phyloP scores from a whole-genome alignment of 495 filamentous ascomycete genomes.

The Lophiotrema nucula region DNA sequence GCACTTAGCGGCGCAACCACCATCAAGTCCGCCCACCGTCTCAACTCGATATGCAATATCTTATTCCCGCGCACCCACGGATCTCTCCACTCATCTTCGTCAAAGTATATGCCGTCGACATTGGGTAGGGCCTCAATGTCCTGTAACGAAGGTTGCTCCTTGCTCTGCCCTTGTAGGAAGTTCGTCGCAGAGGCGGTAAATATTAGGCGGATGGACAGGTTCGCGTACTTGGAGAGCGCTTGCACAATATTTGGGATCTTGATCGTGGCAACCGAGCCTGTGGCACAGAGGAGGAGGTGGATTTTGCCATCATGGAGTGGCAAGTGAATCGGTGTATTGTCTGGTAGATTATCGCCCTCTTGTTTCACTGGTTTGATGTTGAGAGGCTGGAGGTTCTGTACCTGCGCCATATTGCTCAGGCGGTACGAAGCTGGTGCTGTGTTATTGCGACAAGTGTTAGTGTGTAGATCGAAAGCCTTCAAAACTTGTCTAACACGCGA shows the following conservation, averaged over 20 bases:
- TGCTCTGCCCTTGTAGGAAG: constrained; percentile 68
- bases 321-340: constrained; percentile 5
- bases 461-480: too few relatives aligned
- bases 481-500: too few relatives aligned
- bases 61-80: constrained; percentile 66
- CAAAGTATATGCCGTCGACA: constrained; percentile 71
- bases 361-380: constrained; percentile 4
- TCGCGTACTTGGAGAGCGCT: constrained; percentile 54
- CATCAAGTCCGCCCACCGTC: constrained; percentile 76
- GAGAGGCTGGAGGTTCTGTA: constrained; percentile 7
- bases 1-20: constrained; percentile 77
- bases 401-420: background rate
- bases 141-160: constrained; percentile 64
- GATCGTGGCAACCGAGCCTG: constrained; percentile 81
- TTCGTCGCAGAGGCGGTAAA: constrained; percentile 67
- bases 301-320: constrained; percentile 57
- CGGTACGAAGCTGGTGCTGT: background rate
- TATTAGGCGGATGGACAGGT: constrained; percentile 75
- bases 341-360: constrained; percentile 1
- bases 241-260: constrained; percentile 75
- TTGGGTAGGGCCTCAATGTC: constrained; percentile 51
- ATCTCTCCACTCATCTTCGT: constrained; percentile 76
- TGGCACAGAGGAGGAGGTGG: constrained; percentile 78
- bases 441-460: too few relatives aligned
- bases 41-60: constrained; percentile 84